phyloP scores from a whole-genome alignment of 768 basidiomycete genomes.

The Termitomyces sp. region DNA sequence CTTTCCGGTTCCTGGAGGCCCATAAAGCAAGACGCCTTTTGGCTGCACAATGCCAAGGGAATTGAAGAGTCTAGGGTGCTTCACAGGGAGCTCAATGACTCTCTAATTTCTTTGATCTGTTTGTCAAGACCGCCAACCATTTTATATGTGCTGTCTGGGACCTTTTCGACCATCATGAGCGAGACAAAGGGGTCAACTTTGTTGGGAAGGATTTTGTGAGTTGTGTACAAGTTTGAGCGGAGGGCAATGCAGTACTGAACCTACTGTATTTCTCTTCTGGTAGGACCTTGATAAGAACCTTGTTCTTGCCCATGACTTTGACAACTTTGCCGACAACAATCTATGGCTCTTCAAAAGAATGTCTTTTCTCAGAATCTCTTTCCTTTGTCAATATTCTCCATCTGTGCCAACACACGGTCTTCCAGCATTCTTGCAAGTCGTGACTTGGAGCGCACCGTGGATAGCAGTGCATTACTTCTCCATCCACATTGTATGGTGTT shows the following conservation, averaged over 20 bases:
- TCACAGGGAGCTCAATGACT: no score
- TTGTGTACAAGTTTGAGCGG: slow-evolving; percentile 92
- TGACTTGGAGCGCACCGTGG: slow-evolving; percentile 61
- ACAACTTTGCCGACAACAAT: no score
- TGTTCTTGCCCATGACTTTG: no score
- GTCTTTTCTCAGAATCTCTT: no score
- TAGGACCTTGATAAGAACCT: slow-evolving; percentile 93
- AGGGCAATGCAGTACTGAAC: slow-evolving; percentile 73
- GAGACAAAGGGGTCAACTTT: slow-evolving; percentile 98
- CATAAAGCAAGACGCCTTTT: slow-evolving; percentile 93
- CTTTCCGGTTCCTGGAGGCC: slow-evolving; percentile 96
- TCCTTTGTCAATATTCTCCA: slow-evolving; percentile 23
- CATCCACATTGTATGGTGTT: slow-evolving; percentile 93
- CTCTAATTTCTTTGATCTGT: no score
- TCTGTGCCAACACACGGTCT: slow-evolving; percentile 44
- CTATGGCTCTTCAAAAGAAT: no score
- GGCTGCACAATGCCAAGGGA: slow-evolving; percentile 95
- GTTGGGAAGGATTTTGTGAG: slow-evolving; percentile 95
- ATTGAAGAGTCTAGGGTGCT: slow-evolving; percentile 96
- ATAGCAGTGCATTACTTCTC: slow-evolving; percentile 77
- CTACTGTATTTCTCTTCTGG: slow-evolving; percentile 98
- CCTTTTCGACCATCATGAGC: slow-evolving; percentile 99
- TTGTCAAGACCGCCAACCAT: no score
- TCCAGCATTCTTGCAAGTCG: slow-evolving; percentile 62
- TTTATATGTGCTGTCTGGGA: no score